phyloP scores from a whole-genome alignment of 2,329 filamentous ascomycete genomes.

The Penicillium sclerotiorum region DNA sequence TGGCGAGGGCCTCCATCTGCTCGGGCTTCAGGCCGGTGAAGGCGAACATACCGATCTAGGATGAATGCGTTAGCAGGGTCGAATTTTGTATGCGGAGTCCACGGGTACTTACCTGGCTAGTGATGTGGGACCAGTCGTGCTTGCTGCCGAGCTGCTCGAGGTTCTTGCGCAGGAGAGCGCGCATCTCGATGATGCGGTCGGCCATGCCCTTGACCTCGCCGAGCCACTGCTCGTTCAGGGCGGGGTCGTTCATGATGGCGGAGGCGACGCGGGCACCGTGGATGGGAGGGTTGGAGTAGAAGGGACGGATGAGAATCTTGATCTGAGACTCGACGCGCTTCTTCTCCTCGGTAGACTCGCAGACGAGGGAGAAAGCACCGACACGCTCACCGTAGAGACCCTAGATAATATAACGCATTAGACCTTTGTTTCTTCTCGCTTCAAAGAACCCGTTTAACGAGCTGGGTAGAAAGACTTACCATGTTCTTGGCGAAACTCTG shows the following conservation, averaged over 20 bases:
- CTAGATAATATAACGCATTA: conserved; percentile 45
- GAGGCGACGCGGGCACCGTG: conserved; percentile 94
- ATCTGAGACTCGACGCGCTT: conserved; percentile 95
- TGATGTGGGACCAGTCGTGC: conserved; percentile 99
- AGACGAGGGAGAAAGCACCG: conserved; percentile 92
- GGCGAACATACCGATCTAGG: conserved; percentile 95
- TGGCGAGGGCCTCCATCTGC: conserved; percentile 88
- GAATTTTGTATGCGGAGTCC: not conserved
- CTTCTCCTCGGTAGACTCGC: conserved; percentile 83
- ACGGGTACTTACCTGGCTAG: conserved; percentile 63
- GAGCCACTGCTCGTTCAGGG: conserved; percentile 91
- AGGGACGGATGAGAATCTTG: conserved; percentile 94
- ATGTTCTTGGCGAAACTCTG: conserved; percentile 99
- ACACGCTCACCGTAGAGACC: conserved; percentile 98
- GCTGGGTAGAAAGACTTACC: no score
- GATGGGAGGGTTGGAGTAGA: conserved; percentile 98
- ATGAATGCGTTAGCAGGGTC: not conserved
- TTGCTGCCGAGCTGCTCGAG: conserved; percentile 92
- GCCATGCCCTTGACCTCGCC: conserved; percentile 98
- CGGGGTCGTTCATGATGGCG: conserved; percentile 83
- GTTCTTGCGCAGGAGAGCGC: conserved; percentile 89
- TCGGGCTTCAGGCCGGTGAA: conserved; percentile 90
- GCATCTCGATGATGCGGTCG: conserved; percentile 98
- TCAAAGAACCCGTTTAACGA: no score
- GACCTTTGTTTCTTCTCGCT: not conserved